Conservation (phyloP, 2,329 filamentous ascomycete species). For the Epichloe aotearoae region DNA sequence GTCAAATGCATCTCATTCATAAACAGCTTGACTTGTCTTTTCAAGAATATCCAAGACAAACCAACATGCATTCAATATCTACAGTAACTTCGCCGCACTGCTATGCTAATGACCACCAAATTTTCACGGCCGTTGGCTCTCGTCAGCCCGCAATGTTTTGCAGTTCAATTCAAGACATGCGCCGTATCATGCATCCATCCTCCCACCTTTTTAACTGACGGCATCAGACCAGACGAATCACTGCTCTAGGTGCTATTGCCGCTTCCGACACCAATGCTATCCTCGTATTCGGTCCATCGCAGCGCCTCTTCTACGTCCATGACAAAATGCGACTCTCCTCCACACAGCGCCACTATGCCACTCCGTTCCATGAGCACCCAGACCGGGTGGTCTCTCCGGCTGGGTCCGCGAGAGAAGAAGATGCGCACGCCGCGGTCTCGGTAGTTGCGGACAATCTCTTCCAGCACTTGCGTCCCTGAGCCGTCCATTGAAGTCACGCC, state of each 20-base stretch:
- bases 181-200: not conserved
- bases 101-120: not conserved
- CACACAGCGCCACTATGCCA: conserved; percentile 74
- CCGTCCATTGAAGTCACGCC: conserved; percentile 94
- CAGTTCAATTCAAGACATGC: not conserved
- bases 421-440: conserved; percentile 62
- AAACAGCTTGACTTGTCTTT: too few relatives aligned
- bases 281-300: conserved; percentile 62
- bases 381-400: conserved; percentile 37
- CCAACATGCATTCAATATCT: too few relatives aligned
- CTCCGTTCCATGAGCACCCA: conserved; percentile 62
- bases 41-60: too few relatives aligned
- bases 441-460: conserved; percentile 77
- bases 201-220: not conserved
- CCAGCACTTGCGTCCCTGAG: conserved; percentile 80
- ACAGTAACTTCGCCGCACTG: not conserved
- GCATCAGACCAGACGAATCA: not conserved
- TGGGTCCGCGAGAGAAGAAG: conserved; percentile 53
- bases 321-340: conserved; percentile 68
- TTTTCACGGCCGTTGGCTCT: not conserved
- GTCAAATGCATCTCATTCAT: too few relatives aligned
- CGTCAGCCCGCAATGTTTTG: too few relatives aligned
- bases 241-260: conserved; percentile 2
- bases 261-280: conserved; percentile 23
- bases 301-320: conserved; percentile 74